phyloP scores from a whole-genome alignment of 2,329 filamentous ascomycete species.

The Gyromitra esculenta region DNA sequence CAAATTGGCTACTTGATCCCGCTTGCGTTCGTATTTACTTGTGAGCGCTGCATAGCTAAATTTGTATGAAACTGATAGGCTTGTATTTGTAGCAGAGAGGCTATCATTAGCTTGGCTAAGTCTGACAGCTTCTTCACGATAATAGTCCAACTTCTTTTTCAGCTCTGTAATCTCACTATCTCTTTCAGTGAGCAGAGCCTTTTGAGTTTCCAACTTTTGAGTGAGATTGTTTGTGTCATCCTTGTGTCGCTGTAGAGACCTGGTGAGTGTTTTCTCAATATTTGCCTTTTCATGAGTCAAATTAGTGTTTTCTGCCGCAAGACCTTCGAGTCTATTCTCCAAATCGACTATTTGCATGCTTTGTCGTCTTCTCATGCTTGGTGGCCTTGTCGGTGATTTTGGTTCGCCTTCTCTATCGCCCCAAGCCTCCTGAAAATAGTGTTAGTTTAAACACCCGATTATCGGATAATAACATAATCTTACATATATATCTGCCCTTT shows the following conservation, averaged over 20 bases:
- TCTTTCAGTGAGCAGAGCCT: conserved; percentile 78
- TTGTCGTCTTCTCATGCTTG: conserved; percentile 94
- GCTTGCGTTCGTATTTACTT: conserved; percentile 69
- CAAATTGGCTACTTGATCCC: conserved; percentile 68
- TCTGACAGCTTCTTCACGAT: conserved; percentile 82
- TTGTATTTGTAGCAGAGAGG: conserved; percentile 78
- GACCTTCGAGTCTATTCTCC: conserved; percentile 82
- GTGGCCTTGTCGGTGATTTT: conserved; percentile 89
- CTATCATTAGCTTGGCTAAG: conserved; percentile 84
- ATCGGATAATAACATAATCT: not conserved
- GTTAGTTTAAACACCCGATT: not conserved
- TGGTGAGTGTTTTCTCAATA: conserved; percentile 72
- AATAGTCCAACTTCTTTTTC: conserved; percentile 77
- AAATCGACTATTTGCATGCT: conserved; percentile 97
- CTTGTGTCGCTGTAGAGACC: conserved; percentile 66
- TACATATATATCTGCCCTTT: conserved; percentile 46
- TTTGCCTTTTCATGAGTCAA: conserved; percentile 77
- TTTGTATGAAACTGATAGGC: conserved; percentile 78
- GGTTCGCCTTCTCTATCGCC: conserved; percentile 65
- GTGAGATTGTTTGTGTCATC: conserved; percentile 64
- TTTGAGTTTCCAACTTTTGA: conserved; percentile 71
- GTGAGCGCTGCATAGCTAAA: conserved; percentile 75
- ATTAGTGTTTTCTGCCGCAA: conserved; percentile 83
- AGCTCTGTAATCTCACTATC: conserved; percentile 87
- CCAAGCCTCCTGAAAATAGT: conserved; percentile 55